phyloP scores from a whole-genome alignment of 805 yeast species.

The Barnettozyma californica region DNA sequence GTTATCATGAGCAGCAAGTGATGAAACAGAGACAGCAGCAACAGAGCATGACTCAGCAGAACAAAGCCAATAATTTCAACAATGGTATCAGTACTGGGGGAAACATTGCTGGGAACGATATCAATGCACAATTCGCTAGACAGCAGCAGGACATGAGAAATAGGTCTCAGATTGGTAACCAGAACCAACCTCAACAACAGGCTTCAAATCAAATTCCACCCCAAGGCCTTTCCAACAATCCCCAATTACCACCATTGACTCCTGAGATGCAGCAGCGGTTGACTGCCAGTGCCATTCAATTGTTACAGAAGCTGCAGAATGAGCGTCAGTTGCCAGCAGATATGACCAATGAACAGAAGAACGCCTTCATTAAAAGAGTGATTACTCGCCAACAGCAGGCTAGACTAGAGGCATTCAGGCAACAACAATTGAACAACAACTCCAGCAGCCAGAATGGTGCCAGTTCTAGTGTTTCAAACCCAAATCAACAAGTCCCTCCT shows the following conservation, averaged over 20 bases:
- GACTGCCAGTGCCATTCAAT: constrained; percentile 22
- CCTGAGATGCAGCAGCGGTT: constrained; percentile 17
- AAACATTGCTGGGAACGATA: constrained; percentile 9
- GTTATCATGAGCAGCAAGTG: constrained; percentile 57
- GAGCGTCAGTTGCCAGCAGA: constrained; percentile 20
- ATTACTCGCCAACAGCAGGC: constrained; percentile 23
- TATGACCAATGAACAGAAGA: constrained; percentile 23
- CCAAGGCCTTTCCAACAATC: not conserved
- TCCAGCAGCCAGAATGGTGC: constrained; percentile 3
- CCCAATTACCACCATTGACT: constrained; percentile 10
- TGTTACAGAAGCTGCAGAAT: constrained; percentile 21
- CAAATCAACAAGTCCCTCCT: not conserved
- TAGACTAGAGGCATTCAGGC: constrained; percentile 10
- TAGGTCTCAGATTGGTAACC: constrained; percentile 26
- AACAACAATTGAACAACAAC: constrained; percentile 5
- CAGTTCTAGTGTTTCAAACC: not conserved
- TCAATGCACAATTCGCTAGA: constrained; percentile 22
- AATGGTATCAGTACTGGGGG: constrained; percentile 21
- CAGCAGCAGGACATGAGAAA: constrained; percentile 30
- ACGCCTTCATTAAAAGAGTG: constrained; percentile 19
- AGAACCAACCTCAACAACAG: constrained; percentile 29
- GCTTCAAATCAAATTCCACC: constrained; percentile 20
- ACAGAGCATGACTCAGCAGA: constrained; percentile 16
- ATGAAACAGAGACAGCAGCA: constrained; percentile 34
- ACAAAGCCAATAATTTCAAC: constrained; percentile 21